Evolutionary conservation across 2,329 filamentous ascomycete genomes (phyloP).

Genomic region (Sporothrix schenckii): DNA sequence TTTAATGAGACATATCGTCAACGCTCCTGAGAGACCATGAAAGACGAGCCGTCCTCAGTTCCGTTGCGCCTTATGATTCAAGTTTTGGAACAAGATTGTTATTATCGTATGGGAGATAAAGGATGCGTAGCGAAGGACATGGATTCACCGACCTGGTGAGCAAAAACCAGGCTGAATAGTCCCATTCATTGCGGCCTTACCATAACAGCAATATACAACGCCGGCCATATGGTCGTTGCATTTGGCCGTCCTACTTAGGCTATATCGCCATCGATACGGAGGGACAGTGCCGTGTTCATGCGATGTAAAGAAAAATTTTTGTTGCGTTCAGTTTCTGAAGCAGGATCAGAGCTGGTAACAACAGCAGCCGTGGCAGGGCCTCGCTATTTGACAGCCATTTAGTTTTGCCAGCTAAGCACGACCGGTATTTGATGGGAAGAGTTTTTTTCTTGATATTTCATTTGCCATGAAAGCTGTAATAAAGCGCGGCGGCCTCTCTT

Average conservation of each 20-base stretch:
- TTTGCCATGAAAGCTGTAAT: neutral
- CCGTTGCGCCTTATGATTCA: neutral
- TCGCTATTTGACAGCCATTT: neutral
- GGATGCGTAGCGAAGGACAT: neutral
- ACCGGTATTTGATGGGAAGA: neutral
- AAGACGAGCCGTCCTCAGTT: neutral
- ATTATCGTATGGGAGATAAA: neutral
- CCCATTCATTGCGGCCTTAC: neutral
- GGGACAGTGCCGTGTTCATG: conserved; percentile 11
- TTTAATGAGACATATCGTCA: too few species aligned
- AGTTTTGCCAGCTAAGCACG: neutral
- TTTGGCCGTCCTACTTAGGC: neutral
- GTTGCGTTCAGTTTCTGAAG: neutral
- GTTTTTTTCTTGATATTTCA: neutral
- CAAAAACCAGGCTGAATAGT: neutral
- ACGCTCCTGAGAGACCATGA: too few species aligned
- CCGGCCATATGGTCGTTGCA: neutral
- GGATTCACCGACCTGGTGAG: neutral
- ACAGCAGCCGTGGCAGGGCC: neutral
- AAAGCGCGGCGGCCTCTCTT: neutral
- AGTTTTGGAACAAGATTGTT: neutral
- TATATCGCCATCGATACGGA: neutral
- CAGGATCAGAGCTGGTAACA: neutral
- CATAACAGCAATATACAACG: neutral
- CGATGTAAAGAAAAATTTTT: neutral